These are phyloP conservation scores for Inga leiocalycina DNA, from an alignment of 306 rosid genomes.

Conservation along the genomic window DNA sequence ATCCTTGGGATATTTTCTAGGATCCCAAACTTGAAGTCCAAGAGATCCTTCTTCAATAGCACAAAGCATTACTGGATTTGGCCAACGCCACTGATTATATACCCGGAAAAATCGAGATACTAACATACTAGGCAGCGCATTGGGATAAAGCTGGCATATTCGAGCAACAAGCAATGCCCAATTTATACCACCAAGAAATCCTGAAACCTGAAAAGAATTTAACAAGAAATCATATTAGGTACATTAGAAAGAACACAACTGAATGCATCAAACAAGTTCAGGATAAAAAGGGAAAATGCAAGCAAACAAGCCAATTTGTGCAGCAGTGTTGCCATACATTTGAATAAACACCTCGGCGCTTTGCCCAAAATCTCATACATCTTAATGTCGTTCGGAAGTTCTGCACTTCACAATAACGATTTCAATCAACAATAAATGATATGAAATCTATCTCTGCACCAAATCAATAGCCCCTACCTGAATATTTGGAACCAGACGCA, in stretches of 20 bases:
- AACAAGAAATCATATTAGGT: conserved; percentile 33
- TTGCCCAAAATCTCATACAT: conserved; percentile 97
- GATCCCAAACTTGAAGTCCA: conserved; percentile 96
- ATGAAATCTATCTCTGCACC: neutral
- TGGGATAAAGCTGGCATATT: conserved; percentile 96
- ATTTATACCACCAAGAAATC: conserved; percentile 98
- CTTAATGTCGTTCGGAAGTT: conserved; percentile 90
- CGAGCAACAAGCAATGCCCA: conserved; percentile 99
- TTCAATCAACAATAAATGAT: conserved; percentile 32
- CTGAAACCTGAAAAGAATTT: conserved; percentile 72
- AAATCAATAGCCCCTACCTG: conserved; percentile 58
- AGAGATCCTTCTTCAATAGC: conserved; percentile 89
- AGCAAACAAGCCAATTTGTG: conserved; percentile 1
- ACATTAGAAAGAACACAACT: conserved; percentile 30
- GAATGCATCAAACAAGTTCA: conserved; percentile 14
- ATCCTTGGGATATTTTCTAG: conserved; percentile 88
- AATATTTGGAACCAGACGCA: conserved; percentile 94
- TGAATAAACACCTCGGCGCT: conserved; percentile 94
- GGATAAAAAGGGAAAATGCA: conserved; percentile 8
- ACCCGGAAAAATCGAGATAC: conserved; percentile 96
- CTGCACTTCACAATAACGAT: conserved; percentile 53
- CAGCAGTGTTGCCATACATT: conserved; percentile 59
- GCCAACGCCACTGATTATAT: conserved; percentile 97
- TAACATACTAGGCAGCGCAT: conserved; percentile 92
- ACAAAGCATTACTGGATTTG: conserved; percentile 97